These are phyloP conservation scores for Sclerotinia nivalis DNA, from an alignment of 2,329 filamentous ascomycete genomes.

Conservation along the genomic window DNA sequence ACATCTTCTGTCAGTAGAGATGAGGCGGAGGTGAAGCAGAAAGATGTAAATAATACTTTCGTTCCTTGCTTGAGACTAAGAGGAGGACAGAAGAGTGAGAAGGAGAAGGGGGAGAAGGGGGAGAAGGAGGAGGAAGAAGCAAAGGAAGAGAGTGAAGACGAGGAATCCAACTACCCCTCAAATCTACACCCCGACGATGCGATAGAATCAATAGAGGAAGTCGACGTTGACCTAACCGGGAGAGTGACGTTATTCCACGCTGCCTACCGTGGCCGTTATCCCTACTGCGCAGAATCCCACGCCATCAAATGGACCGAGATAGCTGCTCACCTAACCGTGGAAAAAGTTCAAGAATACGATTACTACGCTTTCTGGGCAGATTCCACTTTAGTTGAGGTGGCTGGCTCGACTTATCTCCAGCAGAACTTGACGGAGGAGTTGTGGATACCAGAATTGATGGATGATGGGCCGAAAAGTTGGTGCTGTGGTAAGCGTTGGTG, in stretches of 20 bases:
- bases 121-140: neutral
- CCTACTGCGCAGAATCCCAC: neutral
- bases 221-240: neutral
- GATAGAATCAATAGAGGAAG: too few species aligned
- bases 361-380: too few species aligned
- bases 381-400: too few species aligned
- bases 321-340: neutral
- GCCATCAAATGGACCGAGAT: neutral
- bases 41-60: neutral
- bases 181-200: neutral
- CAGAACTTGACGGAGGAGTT: neutral
- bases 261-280: neutral
- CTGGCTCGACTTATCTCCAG: neutral
- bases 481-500: too few species aligned
- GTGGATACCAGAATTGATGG: neutral
- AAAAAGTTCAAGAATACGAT: neutral
- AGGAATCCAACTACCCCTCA: too few species aligned
- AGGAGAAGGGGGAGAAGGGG: neutral
- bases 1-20: too few species aligned
- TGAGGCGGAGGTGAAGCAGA: neutral
- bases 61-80: neutral
- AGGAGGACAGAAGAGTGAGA: neutral
- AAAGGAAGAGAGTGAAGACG: neutral
- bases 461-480: too few species aligned
- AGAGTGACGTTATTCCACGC: neutral